Conservation (phyloP, 352 stramenopile genomes). For the Phytopythium cucurbitacearum region DNA sequence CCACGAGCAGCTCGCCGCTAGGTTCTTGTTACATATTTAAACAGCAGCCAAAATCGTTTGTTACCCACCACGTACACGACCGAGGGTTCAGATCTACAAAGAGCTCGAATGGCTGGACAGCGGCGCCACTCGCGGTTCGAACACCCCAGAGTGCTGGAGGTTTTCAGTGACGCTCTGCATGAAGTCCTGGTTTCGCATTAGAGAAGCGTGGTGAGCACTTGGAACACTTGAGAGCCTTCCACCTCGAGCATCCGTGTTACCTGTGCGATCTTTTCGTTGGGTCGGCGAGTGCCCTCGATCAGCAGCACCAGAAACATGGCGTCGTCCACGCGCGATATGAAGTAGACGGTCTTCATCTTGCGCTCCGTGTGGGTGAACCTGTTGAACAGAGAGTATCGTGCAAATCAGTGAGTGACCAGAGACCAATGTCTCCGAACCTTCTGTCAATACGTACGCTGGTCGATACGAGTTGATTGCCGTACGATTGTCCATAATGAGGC, state of each 20-base stretch:
- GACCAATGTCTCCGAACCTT: not conserved
- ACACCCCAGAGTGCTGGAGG: conserved; percentile 69
- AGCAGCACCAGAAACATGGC: conserved; percentile 73
- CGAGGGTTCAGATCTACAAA: not conserved
- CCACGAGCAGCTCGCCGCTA: not conserved
- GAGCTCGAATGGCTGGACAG: conserved; percentile 8
- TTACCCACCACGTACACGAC: not conserved
- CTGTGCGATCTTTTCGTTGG: conserved; percentile 67
- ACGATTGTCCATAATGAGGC: conserved; percentile 84
- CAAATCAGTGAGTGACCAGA: conserved; percentile 2
- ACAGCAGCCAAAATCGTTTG: not conserved
- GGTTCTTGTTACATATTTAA: too few relatives aligned
- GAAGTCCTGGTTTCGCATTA: conserved; percentile 44
- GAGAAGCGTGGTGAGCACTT: too few relatives aligned
- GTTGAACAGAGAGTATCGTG: conserved; percentile 1
- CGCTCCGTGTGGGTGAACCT: conserved; percentile 71
- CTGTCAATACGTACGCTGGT: conserved; percentile 36
- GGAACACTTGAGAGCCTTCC: not conserved
- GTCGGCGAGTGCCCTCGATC: conserved; percentile 59
- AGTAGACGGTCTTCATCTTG: conserved; percentile 63
- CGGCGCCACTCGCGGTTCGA: conserved; percentile 23
- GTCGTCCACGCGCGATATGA: conserved; percentile 69
- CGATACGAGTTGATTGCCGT: conserved; percentile 40
- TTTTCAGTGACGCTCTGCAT: conserved; percentile 78
- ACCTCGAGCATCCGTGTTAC: conserved; percentile 18